Conservation (phyloP, 306 rosid species). For the Medicago ruthenica region DNA sequence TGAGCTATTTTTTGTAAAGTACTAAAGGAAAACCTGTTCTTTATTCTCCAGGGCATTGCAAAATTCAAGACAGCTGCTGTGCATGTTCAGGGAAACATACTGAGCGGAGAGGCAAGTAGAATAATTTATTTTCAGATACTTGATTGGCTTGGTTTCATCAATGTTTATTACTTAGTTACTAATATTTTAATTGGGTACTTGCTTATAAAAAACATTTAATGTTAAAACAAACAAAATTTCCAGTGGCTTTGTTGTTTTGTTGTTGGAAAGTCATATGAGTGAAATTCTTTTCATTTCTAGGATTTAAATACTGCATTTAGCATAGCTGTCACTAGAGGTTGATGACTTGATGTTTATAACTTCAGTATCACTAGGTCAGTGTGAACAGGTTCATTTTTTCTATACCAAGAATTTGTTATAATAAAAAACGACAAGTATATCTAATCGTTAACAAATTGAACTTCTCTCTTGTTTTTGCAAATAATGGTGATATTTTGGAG, state of each 20-base stretch:
- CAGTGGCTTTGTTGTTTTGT: conserved; percentile 10
- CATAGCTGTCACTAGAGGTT: conserved; percentile 7
- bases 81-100: conserved; percentile 78
- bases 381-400: not conserved
- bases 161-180: not conserved
- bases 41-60: conserved; percentile 79
- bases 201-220: not conserved
- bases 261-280: conserved; percentile 18
- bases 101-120: conserved; percentile 90
- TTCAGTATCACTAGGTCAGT: not conserved
- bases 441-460: not conserved
- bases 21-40: conserved; percentile 32
- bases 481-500: not conserved
- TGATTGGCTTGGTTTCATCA: conserved; percentile 7
- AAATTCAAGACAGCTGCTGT: conserved; percentile 85
- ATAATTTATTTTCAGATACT: conserved; percentile 26
- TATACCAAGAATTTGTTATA: not conserved
- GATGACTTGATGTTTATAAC: not conserved
- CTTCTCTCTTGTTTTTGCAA: not conserved
- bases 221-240: conserved; percentile 11
- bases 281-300: not conserved
- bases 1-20: conserved; percentile 1
- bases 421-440: not conserved
- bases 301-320: conserved; percentile 10
- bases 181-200: not conserved